A percentile compares a stretch with the other conserved stretches of the same genome.
Evolutionary conservation across 306 rosid genomes (phyloP).

Genomic region (Dalbergia cochinchinensis): DNA sequence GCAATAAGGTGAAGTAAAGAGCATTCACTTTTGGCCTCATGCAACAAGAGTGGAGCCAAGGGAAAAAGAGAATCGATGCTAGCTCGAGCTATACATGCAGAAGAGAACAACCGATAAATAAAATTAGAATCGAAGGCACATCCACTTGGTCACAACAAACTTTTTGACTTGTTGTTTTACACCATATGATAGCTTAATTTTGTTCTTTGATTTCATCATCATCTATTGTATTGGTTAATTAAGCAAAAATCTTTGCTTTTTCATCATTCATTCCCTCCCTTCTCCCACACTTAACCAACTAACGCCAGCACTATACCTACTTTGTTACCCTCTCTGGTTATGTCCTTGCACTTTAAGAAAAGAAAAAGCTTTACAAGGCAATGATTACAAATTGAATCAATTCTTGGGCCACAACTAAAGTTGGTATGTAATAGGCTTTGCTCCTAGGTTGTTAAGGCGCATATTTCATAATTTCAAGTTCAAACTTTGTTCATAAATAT

Average conservation of each 20-base stretch:
- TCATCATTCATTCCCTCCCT: slow-evolving; percentile 81
- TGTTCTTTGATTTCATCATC: slow-evolving; percentile 46
- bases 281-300: slow-evolving; percentile 96
- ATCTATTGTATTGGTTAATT: slow-evolving; percentile 46
- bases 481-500: slow-evolving; percentile 36
- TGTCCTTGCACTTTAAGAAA: slow-evolving; percentile 93
- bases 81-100: slow-evolving; percentile 37
- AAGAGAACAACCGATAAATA: slow-evolving; percentile 37
- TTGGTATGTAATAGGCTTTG: slow-evolving; percentile 43
- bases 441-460: slow-evolving; percentile 52
- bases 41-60: slow-evolving; percentile 43
- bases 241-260: slow-evolving; percentile 54
- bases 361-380: slow-evolving; percentile 48
- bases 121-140: slow-evolving; percentile 25
- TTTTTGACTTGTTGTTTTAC: slow-evolving; percentile 39
- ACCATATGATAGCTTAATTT: slow-evolving; percentile 42
- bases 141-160: slow-evolving; percentile 44
- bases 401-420: slow-evolving; percentile 46
- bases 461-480: slow-evolving; percentile 19
- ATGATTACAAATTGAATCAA: slow-evolving; percentile 47
- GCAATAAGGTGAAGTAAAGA: slow-evolving; percentile 33
- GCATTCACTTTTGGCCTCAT: background rate
- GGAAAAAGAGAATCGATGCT: slow-evolving; percentile 36
- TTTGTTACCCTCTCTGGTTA: slow-evolving; percentile 53
- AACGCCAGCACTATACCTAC: slow-evolving; percentile 78